phyloP scores from a whole-genome alignment of 1,139 yeast species.

The Sugiyamaella sp. region DNA sequence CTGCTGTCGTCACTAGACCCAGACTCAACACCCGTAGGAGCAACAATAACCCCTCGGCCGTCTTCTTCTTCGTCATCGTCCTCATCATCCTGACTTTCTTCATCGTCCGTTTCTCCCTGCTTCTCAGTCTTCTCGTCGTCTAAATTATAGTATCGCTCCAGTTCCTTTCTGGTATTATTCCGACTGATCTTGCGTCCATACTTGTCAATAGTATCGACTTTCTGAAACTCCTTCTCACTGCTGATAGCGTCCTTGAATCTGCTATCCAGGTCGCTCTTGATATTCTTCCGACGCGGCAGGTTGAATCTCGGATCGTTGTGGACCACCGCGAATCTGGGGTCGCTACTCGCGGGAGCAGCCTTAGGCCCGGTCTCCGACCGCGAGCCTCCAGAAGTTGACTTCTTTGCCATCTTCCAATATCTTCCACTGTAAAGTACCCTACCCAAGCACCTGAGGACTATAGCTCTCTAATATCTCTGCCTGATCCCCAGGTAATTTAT shows the following conservation, averaged over 20 bases:
- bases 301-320: slow-evolving; percentile 90
- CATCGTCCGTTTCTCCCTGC: slow-evolving; percentile 34
- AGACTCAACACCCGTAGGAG: slow-evolving; percentile 33
- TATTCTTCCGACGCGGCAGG: slow-evolving; percentile 66
- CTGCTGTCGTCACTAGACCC: slow-evolving; percentile 33
- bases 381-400: background rate
- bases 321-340: slow-evolving; percentile 76
- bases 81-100: slow-evolving; percentile 26
- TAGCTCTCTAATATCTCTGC: too few relatives aligned
- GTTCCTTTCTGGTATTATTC: slow-evolving; percentile 49
- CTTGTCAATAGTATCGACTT: slow-evolving; percentile 71
- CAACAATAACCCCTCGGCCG: slow-evolving; percentile 31
- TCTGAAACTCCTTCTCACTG: slow-evolving; percentile 64
- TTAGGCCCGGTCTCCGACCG: background rate
- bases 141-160: slow-evolving; percentile 65
- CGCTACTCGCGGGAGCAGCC: slow-evolving; percentile 51
- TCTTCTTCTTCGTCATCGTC: slow-evolving; percentile 39
- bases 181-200: slow-evolving; percentile 75
- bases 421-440: too few relatives aligned
- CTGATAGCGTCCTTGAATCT: slow-evolving; percentile 65
- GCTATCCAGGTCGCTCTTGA: slow-evolving; percentile 80
- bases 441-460: too few relatives aligned
- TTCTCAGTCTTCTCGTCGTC: slow-evolving; percentile 44
- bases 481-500: slow-evolving; percentile 7
- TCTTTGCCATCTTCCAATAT: slow-evolving; percentile 10